Evolutionary conservation across 2,329 filamentous ascomycete genomes (phyloP).

Genomic region (Colletotrichum noveboracense): DNA sequence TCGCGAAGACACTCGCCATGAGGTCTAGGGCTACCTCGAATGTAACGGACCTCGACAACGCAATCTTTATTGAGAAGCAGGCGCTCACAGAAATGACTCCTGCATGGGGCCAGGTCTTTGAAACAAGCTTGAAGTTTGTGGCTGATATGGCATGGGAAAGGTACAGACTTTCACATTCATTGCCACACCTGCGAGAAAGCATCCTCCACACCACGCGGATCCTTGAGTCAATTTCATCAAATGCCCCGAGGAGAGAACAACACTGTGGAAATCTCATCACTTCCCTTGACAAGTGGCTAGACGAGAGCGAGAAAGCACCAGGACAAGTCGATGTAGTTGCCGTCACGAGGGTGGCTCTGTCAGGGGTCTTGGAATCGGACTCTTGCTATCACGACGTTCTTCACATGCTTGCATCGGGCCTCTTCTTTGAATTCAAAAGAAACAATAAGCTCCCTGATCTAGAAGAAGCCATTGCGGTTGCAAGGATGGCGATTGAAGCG

Average conservation of each 20-base stretch:
- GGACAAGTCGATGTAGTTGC: neutral
- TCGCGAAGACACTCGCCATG: neutral
- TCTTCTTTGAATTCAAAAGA: neutral
- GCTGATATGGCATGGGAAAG: neutral
- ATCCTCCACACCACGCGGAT: accelerated
- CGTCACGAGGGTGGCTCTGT: accelerated
- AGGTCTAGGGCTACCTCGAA: neutral
- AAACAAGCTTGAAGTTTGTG: neutral
- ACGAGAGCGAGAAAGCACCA: neutral
- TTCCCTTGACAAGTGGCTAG: neutral
- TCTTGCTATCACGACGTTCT: accelerated
- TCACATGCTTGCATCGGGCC: accelerated
- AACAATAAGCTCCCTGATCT: accelerated
- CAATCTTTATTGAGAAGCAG: neutral
- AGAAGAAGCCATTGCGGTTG: accelerated
- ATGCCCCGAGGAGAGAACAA: accelerated
- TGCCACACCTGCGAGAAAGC: neutral
- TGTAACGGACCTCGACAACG: neutral
- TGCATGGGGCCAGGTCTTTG: accelerated
- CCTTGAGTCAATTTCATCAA: accelerated
- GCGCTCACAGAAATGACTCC: neutral
- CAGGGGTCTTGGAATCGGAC: neutral
- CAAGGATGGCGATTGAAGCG: neutral
- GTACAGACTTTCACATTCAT: accelerated
- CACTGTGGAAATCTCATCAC: neutral